These are phyloP conservation scores for Colletotrichum cuscutae DNA, from an alignment of 2,329 filamentous ascomycete species.

Conservation along the genomic window DNA sequence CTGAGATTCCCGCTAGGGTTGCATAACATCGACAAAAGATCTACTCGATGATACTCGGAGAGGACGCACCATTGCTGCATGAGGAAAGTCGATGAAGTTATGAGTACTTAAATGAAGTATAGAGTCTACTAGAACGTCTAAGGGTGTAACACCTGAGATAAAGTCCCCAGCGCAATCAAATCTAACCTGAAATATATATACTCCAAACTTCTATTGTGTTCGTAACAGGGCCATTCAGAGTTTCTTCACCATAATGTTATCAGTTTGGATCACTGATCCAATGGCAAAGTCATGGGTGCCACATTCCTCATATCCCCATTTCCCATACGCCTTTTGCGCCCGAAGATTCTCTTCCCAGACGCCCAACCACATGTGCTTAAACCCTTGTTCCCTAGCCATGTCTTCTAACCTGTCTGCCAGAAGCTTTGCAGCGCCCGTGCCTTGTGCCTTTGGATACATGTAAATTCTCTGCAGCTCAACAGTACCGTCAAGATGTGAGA, in stretches of 20 bases:
- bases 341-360: slow-evolving; percentile 58
- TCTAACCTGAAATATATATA: too few relatives aligned
- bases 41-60: not conserved
- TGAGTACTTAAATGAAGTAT: too few relatives aligned
- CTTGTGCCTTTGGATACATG: slow-evolving; percentile 47
- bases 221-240: slow-evolving; percentile 12
- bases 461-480: slow-evolving; percentile 58
- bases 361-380: slow-evolving; percentile 54
- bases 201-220: too few relatives aligned
- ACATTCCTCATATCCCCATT: slow-evolving; percentile 50
- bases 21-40: slow-evolving; percentile 35
- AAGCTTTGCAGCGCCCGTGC: slow-evolving; percentile 49
- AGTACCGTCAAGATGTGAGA: slow-evolving; percentile 41
- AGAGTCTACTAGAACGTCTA: too few relatives aligned
- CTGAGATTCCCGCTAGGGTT: slow-evolving; percentile 33
- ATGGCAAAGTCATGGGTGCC: slow-evolving; percentile 55
- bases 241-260: slow-evolving; percentile 52
- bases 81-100: too few relatives aligned
- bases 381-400: slow-evolving; percentile 49
- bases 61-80: too few relatives aligned
- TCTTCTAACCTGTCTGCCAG: slow-evolving; percentile 43
- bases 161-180: too few relatives aligned
- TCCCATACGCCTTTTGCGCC: slow-evolving; percentile 51
- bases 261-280: slow-evolving; percentile 53
- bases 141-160: too few relatives aligned